These are phyloP conservation scores for Eucalyptus urophylla DNA, from an alignment of 345 rosid genomes.

Conservation along the genomic window DNA sequence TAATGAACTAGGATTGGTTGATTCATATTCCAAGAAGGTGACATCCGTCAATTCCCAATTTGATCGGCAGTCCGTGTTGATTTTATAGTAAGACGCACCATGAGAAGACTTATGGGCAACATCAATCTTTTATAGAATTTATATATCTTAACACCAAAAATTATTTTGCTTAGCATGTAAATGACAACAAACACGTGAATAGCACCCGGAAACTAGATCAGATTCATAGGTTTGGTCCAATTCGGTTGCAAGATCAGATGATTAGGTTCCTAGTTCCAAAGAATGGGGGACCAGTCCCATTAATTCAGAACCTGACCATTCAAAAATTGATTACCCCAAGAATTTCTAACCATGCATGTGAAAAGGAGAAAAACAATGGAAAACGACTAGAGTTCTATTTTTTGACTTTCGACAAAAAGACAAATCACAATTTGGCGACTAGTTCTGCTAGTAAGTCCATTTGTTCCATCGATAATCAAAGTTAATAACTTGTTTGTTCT, in stretches of 20 bases:
- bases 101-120: background rate
- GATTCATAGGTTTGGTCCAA: fast-evolving
- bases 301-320: too few relatives aligned
- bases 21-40: background rate
- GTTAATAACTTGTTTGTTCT: background rate
- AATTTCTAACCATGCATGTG: background rate
- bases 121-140: background rate
- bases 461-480: background rate
- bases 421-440: background rate
- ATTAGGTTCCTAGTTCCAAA: too few relatives aligned
- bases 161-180: too few relatives aligned
- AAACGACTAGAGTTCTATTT: background rate
- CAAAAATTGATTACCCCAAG: too few relatives aligned
- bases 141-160: too few relatives aligned
- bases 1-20: background rate
- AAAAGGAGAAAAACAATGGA: background rate
- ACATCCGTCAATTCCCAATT: too few relatives aligned
- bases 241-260: fast-evolving
- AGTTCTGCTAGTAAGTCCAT: background rate
- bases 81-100: background rate
- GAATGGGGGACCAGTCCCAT: fast-evolving
- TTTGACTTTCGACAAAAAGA: background rate
- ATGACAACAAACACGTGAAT: too few relatives aligned
- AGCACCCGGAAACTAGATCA: fast-evolving
- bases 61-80: background rate